Evolutionary conservation across 164 flowering plant genomes (phyloP).

Genomic region (Brasenia schreberi): DNA sequence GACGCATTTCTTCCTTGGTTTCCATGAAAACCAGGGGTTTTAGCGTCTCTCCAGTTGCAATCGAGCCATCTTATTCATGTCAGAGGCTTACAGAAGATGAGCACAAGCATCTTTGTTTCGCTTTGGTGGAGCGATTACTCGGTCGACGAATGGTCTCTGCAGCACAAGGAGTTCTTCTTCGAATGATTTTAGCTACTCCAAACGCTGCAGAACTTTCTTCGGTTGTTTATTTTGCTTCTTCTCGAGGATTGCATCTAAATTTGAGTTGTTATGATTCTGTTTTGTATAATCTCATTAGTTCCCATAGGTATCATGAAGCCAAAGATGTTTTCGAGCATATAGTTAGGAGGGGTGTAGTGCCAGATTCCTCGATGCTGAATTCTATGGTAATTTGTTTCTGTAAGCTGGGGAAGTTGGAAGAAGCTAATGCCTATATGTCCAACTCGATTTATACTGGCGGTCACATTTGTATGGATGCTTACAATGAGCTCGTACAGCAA

Average conservation of each 20-base stretch:
- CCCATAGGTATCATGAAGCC: slow-evolving; percentile 22
- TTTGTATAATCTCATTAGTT: slow-evolving; percentile 14
- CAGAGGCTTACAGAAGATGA: slow-evolving; percentile 5
- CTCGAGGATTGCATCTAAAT: slow-evolving; percentile 28
- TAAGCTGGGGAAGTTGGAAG: slow-evolving; percentile 31
- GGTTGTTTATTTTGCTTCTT: slow-evolving; percentile 19
- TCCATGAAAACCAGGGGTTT: not conserved
- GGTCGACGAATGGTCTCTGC: slow-evolving; percentile 19
- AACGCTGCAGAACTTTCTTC: slow-evolving; percentile 13
- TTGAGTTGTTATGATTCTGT: slow-evolving; percentile 1
- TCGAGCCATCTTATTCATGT: not conserved
- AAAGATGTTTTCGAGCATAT: slow-evolving; percentile 18
- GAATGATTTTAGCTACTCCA: slow-evolving; percentile 11
- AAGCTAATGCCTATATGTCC: slow-evolving; percentile 27
- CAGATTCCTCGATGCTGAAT: slow-evolving; percentile 19
- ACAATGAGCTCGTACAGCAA: slow-evolving; percentile 18
- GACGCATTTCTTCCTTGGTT: not conserved
- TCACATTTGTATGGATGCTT: slow-evolving; percentile 19
- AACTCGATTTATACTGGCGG: slow-evolving; percentile 8
- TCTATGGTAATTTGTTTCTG: slow-evolving; percentile 39
- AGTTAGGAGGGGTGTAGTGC: slow-evolving; percentile 19
- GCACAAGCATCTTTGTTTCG: slow-evolving; percentile 20
- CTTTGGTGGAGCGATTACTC: slow-evolving; percentile 21
- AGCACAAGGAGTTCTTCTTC: slow-evolving; percentile 29
- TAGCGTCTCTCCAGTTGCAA: not conserved